These are phyloP conservation scores for Hygrophoropsis aurantiaca DNA, from an alignment of 768 basidiomycete species.

Conservation along the genomic window DNA sequence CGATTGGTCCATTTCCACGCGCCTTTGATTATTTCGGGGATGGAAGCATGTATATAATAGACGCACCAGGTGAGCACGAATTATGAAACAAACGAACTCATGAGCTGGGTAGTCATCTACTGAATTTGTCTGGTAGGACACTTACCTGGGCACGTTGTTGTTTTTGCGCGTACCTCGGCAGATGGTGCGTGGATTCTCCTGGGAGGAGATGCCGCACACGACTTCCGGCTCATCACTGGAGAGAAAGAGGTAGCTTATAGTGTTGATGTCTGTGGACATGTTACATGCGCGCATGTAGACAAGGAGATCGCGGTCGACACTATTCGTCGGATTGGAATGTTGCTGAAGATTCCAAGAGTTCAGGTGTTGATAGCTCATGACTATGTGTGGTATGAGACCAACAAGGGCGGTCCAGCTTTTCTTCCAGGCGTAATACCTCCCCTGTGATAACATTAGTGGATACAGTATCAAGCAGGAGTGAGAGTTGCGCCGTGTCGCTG, in stretches of 20 bases:
- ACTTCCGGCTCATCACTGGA: slow-evolving; percentile 45
- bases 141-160: slow-evolving; percentile 49
- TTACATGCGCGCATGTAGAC: slow-evolving; percentile 44
- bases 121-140: slow-evolving; percentile 30
- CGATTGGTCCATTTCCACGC: slow-evolving; percentile 46
- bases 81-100: neutral
- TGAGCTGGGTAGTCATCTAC: neutral
- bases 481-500: too few relatives aligned
- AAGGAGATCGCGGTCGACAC: slow-evolving; percentile 43
- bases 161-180: slow-evolving; percentile 49
- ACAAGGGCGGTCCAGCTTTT: slow-evolving; percentile 43
- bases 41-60: slow-evolving; percentile 55
- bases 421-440: slow-evolving; percentile 19
- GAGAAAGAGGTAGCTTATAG: slow-evolving; percentile 35
- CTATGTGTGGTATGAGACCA: slow-evolving; percentile 47
- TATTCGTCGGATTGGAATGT: slow-evolving; percentile 37
- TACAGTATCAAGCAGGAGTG: too few relatives aligned
- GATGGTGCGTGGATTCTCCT: slow-evolving; percentile 53
- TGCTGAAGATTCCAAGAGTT: slow-evolving; percentile 39
- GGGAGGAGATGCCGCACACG: slow-evolving; percentile 55
- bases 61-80: slow-evolving; percentile 36
- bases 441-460: too few relatives aligned
- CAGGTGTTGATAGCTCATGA: slow-evolving; percentile 56
- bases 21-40: slow-evolving; percentile 54
- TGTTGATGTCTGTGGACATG: slow-evolving; percentile 14